Percentiles rank a stretch among this genome's conserved stretches.
Evolutionary conservation across 202 grass and related monocot genomes (phyloP).

Genomic region (Cymbopogon flexuosus): DNA sequence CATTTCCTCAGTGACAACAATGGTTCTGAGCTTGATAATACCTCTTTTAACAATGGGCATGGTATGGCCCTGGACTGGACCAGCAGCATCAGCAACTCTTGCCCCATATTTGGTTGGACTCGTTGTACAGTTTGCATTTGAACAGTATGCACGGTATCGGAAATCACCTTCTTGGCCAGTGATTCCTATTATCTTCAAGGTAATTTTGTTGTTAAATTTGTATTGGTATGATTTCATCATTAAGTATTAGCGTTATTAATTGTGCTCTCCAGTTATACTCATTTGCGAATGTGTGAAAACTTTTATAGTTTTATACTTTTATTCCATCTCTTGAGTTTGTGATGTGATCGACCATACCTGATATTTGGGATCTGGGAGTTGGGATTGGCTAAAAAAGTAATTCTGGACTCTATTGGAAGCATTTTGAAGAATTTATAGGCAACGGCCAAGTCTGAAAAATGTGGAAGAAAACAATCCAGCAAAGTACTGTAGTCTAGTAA

Average conservation of each 20-base stretch:
- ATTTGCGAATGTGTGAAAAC: neutral
- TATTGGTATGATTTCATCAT: neutral
- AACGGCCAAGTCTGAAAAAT: constrained; percentile 1
- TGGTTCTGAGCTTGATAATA: constrained; percentile 82
- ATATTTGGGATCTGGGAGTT: neutral
- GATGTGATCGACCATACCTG: constrained; percentile 3
- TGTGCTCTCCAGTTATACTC: constrained; percentile 3
- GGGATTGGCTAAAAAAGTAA: neutral
- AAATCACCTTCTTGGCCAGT: constrained; percentile 93
- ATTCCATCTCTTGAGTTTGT: constrained; percentile 17
- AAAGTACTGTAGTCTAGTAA: neutral
- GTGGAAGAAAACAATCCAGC: neutral
- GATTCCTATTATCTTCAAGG: constrained; percentile 95
- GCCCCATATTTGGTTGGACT: constrained; percentile 91
- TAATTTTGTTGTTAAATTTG: constrained; percentile 26
- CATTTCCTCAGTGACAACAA: constrained; percentile 80
- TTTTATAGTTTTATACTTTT: constrained; percentile 9
- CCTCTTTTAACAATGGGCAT: constrained; percentile 94
- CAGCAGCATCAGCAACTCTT: constrained; percentile 91
- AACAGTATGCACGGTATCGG: constrained; percentile 67
- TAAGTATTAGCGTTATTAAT: neutral
- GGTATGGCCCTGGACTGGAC: constrained; percentile 98
- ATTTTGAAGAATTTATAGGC: neutral
- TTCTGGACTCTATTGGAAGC: neutral
- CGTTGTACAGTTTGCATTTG: constrained; percentile 88